Evolutionary conservation across 495 filamentous ascomycete genomes (phyloP).

Genomic region (Lasiosphaeria hispida): DNA sequence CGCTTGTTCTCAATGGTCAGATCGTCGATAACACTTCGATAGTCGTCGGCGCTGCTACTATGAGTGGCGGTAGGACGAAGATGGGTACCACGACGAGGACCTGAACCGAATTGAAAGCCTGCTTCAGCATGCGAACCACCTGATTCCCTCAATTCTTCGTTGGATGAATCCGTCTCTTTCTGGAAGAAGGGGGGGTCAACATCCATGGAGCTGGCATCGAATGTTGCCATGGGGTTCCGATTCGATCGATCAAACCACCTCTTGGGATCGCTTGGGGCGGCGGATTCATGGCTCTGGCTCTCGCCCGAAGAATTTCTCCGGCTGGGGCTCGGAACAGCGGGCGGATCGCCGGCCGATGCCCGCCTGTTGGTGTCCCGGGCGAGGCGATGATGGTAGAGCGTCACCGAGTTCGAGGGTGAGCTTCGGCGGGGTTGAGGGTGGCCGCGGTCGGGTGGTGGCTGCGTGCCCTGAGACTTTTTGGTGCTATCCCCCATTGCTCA

Average conservation of each 20-base stretch:
- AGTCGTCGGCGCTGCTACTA: slow-evolving; percentile 57
- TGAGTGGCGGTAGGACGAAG: slow-evolving; percentile 33
- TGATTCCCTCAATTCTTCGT: slow-evolving; percentile 26
- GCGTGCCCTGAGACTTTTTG: slow-evolving; percentile 17
- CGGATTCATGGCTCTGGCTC: slow-evolving; percentile 31
- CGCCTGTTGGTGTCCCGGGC: slow-evolving; percentile 33
- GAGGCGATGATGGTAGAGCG: slow-evolving; percentile 39
- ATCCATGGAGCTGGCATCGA: slow-evolving; percentile 38
- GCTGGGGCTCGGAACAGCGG: slow-evolving; percentile 13
- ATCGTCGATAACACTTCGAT: slow-evolving; percentile 68
- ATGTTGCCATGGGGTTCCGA: slow-evolving; percentile 33
- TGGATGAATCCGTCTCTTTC: slow-evolving; percentile 45
- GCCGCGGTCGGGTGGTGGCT: slow-evolving; percentile 29
- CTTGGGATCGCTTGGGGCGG: slow-evolving; percentile 38
- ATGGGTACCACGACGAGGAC: slow-evolving; percentile 18
- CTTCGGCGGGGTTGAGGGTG: slow-evolving; percentile 40
- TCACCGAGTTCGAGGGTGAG: slow-evolving; percentile 39
- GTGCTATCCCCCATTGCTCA: slow-evolving; percentile 22
- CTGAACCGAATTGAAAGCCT: slow-evolving; percentile 22
- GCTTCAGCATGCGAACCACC: slow-evolving; percentile 7
- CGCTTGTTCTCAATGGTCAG: slow-evolving; percentile 69
- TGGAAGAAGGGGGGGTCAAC: slow-evolving; percentile 57
- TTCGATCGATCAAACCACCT: slow-evolving; percentile 51
- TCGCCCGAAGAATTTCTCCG: slow-evolving; percentile 42
- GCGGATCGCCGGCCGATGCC: background rate